Conservation (phyloP, 2,329 filamentous ascomycete species). For the Ascochyta rabiei region DNA sequence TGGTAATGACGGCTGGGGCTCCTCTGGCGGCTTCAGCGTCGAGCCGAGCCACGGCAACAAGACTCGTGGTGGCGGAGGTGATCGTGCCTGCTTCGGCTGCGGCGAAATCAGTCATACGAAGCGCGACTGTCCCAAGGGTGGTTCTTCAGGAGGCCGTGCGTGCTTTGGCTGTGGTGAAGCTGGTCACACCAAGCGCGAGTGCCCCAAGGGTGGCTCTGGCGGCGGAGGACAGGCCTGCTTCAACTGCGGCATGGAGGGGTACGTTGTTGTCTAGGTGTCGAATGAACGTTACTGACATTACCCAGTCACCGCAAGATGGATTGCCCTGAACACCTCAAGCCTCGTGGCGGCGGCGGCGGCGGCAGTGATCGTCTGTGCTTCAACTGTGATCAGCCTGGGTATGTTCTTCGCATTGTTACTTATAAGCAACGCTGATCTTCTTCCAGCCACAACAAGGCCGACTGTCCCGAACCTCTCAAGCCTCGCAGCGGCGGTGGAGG, state of each 20-base stretch:
- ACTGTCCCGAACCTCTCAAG: conserved; percentile 31
- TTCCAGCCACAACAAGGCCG: conserved; percentile 31
- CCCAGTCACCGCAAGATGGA: conserved; percentile 30
- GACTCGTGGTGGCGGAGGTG: conserved; percentile 20
- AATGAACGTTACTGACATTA: not conserved
- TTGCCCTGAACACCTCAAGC: conserved; percentile 29
- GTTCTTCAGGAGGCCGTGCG: conserved; percentile 18
- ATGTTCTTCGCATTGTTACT: not conserved
- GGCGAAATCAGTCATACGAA: conserved; percentile 34
- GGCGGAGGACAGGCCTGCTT: conserved; percentile 31
- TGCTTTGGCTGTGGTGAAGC: conserved; percentile 35
- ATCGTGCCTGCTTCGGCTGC: conserved; percentile 33
- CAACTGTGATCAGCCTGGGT: conserved; percentile 32
- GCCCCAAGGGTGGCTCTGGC: conserved; percentile 20
- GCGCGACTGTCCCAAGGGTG: conserved; percentile 30
- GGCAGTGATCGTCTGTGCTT: conserved; percentile 26
- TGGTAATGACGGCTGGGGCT: not conserved
- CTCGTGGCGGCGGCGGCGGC: conserved; percentile 21
- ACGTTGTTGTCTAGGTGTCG: not conserved
- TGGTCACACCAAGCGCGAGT: conserved; percentile 38
- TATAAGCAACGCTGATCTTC: not conserved
- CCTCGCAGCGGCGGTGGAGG: conserved; percentile 24
- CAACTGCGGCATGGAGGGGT: conserved; percentile 40
- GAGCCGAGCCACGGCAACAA: conserved; percentile 11
- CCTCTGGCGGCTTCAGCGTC: conserved; percentile 31